Percentiles rank a stretch among this genome's conserved stretches.
These are phyloP conservation scores for Paulownia fortunei DNA, from an alignment of 257 asterid genomes.

Conservation along the genomic window DNA sequence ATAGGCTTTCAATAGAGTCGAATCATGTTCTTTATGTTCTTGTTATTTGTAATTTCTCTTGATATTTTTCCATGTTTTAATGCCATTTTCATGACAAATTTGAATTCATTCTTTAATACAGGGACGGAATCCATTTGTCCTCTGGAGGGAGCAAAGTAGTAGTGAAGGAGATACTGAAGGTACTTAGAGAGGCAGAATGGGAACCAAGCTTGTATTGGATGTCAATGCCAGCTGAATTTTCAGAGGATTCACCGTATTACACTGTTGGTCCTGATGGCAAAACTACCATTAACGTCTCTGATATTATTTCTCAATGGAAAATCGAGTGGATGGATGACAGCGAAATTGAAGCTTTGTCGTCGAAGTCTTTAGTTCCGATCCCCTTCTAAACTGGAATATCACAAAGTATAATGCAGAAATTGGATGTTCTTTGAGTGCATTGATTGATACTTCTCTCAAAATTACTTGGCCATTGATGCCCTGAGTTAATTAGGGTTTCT, in stretches of 20 bases:
- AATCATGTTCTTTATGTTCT: background rate
- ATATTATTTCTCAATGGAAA: constrained; percentile 39
- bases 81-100: background rate
- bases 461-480: background rate
- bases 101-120: background rate
- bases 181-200: constrained; percentile 55
- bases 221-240: constrained; percentile 47
- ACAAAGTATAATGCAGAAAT: background rate
- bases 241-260: constrained; percentile 46
- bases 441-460: no score
- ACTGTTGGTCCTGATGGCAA: constrained; percentile 40
- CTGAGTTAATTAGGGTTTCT: no score
- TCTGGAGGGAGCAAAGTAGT: constrained; percentile 52
- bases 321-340: constrained; percentile 46
- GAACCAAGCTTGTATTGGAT: constrained; percentile 63
- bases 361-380: constrained; percentile 24
- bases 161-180: constrained; percentile 52
- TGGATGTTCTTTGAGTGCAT: background rate
- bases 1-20: no score
- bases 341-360: constrained; percentile 27
- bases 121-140: constrained; percentile 63
- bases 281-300: constrained; percentile 33
- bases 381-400: background rate
- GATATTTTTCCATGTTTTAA: background rate
- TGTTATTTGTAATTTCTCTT: background rate